These are phyloP conservation scores for Aphanomyces euteiches DNA, from an alignment of 352 stramenopile genomes.

Conservation along the genomic window DNA sequence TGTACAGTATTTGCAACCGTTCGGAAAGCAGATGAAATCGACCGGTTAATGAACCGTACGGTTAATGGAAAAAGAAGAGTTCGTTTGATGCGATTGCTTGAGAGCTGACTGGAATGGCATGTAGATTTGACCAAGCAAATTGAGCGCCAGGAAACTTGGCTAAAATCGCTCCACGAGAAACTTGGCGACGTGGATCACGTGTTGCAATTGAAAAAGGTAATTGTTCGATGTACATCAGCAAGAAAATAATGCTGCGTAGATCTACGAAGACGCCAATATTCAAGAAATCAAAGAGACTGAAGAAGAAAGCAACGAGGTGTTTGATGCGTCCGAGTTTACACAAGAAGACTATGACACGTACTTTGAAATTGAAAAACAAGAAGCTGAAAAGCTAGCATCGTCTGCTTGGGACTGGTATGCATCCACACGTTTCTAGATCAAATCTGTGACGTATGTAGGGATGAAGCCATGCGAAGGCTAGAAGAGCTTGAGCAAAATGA, in stretches of 20 bases:
- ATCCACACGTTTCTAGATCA: not conserved
- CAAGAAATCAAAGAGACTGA: constrained; percentile 81
- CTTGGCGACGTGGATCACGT: constrained; percentile 61
- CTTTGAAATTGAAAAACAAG: constrained; percentile 82
- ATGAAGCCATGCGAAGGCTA: constrained; percentile 83
- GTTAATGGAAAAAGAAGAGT: constrained; percentile 80
- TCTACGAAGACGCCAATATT: constrained; percentile 84
- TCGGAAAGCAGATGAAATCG: too few species aligned
- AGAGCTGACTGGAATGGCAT: too few species aligned
- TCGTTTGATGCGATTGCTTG: too few species aligned
- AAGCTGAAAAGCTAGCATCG: constrained; percentile 59
- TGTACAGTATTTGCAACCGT: too few species aligned
- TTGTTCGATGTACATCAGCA: too few species aligned
- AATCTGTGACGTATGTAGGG: constrained; percentile 26
- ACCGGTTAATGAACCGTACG: too few species aligned
- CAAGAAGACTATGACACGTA: constrained; percentile 64
- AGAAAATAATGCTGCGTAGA: constrained; percentile 27
- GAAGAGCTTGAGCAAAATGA: constrained; percentile 76
- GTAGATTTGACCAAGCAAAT: constrained; percentile 55
- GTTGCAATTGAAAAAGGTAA: constrained; percentile 50
- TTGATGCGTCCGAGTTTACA: constrained; percentile 61
- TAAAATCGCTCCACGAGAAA: constrained; percentile 53
- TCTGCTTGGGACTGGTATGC: constrained; percentile 59
- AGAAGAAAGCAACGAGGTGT: constrained; percentile 60
- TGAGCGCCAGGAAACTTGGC: constrained; percentile 44